Base-by-base conservation (phyloP, 2,329 filamentous ascomycete genomes). In the Coniochaeta hoffmannii region DNA sequence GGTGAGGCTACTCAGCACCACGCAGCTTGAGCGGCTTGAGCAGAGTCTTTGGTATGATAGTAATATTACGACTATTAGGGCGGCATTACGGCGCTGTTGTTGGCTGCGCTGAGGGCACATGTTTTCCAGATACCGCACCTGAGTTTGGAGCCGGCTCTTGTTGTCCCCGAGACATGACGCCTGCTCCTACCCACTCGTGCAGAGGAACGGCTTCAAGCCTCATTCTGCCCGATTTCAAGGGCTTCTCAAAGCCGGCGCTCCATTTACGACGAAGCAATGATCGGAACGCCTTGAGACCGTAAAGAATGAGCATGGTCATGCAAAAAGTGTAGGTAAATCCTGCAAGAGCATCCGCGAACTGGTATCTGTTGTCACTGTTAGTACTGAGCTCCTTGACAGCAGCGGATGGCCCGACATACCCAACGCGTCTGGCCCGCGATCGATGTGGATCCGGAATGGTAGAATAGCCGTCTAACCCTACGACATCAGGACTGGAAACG, bases 391-490 rank as follows among this genome's bases (percentile, higher is more conserved):
- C 17, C 24, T 15, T n/a, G n/a, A 12, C 24, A 26, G 28, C 4
- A 36, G 28, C 22, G n/a, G 22, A 50, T 50, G 5, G 17, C 3
- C 22, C 32, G 15, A 36, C 56, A 24, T 53, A 59, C 38, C 58
- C 58, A 2, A 59, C 26, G 31, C 58, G 56, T 17, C 31, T 53
- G 5, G 51, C 50, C 54, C 26, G 57, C 58, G 12, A 55, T 10
- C 46, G 54, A 35, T 58, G 31, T 1, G 56, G 58, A 35, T 58
- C 36, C 1, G 56, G 58, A 6, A 59, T 53, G 2, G 58, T 59
- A 12, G 58, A 59, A 32, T 59, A 56, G 14, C 58, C 58, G 30
- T 59, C 58, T 3, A 59, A 46, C 6, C 56, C 56, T 30, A 59
- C 44, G 2, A 55, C 57, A 10, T 53, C 44, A 1, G 56, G 36